Percentiles rank a stretch among this genome's conserved stretches.
Conservation (phyloP, 1,284 basidiomycete genomes). For the Mycena sp. region DNA sequence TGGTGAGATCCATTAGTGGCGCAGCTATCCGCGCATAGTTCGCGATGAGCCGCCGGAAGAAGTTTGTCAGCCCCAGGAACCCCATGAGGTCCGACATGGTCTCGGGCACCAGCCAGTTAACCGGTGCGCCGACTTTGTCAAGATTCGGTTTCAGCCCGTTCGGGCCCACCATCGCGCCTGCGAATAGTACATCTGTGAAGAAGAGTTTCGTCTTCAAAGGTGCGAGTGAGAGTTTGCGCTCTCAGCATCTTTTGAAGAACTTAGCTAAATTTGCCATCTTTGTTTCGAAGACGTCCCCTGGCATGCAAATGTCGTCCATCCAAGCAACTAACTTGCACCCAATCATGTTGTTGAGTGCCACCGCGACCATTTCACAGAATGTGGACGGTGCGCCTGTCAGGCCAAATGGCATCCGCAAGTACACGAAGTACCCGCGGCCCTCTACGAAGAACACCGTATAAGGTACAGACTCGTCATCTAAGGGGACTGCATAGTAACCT, state of each 20-base stretch:
- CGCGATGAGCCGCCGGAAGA: slow-evolving; percentile 40
- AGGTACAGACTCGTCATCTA: slow-evolving; percentile 41
- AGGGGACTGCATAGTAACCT: slow-evolving; percentile 43
- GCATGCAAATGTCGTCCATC: slow-evolving; percentile 45
- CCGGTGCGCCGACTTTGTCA: slow-evolving; percentile 45
- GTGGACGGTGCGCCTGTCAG: slow-evolving; percentile 51
- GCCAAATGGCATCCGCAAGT: slow-evolving; percentile 51
- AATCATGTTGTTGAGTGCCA: slow-evolving; percentile 42
- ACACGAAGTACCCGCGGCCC: slow-evolving; percentile 50
- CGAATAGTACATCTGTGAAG: slow-evolving; percentile 43
- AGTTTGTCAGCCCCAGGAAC: slow-evolving; percentile 39
- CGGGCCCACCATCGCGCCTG: slow-evolving; percentile 41
- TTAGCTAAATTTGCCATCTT: slow-evolving; percentile 34
- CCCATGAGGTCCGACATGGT: slow-evolving; percentile 38
- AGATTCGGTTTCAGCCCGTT: slow-evolving; percentile 44
- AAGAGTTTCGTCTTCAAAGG: slow-evolving; percentile 44
- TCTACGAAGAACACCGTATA: slow-evolving; percentile 52
- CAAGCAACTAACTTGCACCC: slow-evolving; percentile 41
- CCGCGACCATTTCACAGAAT: slow-evolving; percentile 47
- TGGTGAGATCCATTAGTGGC: slow-evolving; percentile 41
- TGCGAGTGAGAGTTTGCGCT: slow-evolving; percentile 42
- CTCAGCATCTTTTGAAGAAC: slow-evolving; percentile 36
- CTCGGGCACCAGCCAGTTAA: slow-evolving; percentile 44
- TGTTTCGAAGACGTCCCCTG: slow-evolving; percentile 40
- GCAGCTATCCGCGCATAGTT: slow-evolving; percentile 40